Percentiles rank a stretch among this genome's conserved stretches.
Conservation (phyloP, 208 protist species). For the Phytomonas sp. region DNA sequence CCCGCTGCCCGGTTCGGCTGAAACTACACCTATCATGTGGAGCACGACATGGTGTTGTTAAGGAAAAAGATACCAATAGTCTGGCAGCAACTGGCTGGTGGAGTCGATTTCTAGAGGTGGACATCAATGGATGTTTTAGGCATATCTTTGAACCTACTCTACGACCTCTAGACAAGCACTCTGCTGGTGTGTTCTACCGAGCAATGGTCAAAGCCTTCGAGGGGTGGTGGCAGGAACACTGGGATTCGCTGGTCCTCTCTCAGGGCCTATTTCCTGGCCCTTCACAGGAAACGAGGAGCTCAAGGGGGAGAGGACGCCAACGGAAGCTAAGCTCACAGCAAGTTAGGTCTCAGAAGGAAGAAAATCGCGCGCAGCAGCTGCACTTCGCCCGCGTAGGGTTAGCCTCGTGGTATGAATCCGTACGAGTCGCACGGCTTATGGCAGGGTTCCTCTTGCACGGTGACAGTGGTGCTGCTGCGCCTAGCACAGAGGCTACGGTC, state of each 20-base stretch:
- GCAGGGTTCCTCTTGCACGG: neutral
- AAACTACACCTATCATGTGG: neutral
- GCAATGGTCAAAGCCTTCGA: slow-evolving; percentile 20
- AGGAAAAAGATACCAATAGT: neutral
- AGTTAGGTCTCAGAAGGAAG: neutral
- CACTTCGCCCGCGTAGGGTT: neutral
- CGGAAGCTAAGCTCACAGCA: neutral
- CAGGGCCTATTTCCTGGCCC: neutral
- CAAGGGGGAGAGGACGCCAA: neutral
- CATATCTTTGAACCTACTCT: slow-evolving; percentile 17
- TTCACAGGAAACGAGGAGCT: neutral
- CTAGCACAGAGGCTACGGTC: neutral
- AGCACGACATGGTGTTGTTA: neutral
- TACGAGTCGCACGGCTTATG: neutral
- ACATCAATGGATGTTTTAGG: neutral
- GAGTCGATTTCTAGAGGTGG: neutral
- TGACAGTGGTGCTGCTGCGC: neutral
- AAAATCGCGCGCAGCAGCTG: neutral
- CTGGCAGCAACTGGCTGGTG: neutral
- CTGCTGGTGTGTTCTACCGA: slow-evolving; percentile 20
- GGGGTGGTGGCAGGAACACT: slow-evolving; percentile 23
- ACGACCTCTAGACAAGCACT: slow-evolving; percentile 14
- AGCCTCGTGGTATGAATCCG: neutral
- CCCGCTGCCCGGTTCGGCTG: neutral
- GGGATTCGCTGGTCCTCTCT: slow-evolving; percentile 16